A percentile compares a stretch with the other conserved stretches of the same genome.
Conservation (phyloP, 257 asterid species). For the Leonotis leonurus region DNA sequence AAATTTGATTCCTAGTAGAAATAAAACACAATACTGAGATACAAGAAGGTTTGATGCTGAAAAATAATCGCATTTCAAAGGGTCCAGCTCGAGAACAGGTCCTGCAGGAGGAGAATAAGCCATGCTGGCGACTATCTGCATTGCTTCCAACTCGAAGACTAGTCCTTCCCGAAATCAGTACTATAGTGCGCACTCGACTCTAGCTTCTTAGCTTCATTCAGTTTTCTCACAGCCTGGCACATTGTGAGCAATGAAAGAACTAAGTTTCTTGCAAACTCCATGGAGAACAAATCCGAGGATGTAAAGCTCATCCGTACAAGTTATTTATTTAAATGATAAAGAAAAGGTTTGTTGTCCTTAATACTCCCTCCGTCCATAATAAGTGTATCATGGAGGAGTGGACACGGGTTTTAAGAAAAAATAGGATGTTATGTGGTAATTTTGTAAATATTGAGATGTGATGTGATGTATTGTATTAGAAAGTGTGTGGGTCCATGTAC, state of each 20-base stretch:
- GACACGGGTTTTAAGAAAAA: too few relatives aligned
- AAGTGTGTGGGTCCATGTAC: too few relatives aligned
- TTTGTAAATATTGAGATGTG: too few relatives aligned
- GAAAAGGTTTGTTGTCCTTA: too few relatives aligned
- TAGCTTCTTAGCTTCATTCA: conserved; percentile 92
- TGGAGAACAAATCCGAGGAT: background rate
- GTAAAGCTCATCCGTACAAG: background rate
- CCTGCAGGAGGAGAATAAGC: too few relatives aligned
- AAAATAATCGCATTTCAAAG: background rate
- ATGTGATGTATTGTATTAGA: too few relatives aligned
- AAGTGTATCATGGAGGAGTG: too few relatives aligned
- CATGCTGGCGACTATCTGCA: too few relatives aligned
- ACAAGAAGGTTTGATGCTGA: background rate
- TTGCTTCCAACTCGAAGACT: too few relatives aligned
- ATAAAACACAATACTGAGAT: conserved; percentile 11
- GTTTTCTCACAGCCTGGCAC: conserved; percentile 77
- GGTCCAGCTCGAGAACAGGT: background rate
- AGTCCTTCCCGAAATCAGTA: conserved; percentile 86
- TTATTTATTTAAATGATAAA: too few relatives aligned
- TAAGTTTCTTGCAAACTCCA: background rate
- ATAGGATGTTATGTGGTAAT: too few relatives aligned
- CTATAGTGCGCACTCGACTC: conserved; percentile 84
- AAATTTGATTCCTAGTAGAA: background rate
- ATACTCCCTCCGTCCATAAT: too few relatives aligned
- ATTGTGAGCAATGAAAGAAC: background rate